Percentiles rank a stretch among this genome's conserved stretches.
These are phyloP conservation scores for Podospora anserina DNA, from an alignment of 495 filamentous ascomycete genomes.

Conservation along the genomic window DNA sequence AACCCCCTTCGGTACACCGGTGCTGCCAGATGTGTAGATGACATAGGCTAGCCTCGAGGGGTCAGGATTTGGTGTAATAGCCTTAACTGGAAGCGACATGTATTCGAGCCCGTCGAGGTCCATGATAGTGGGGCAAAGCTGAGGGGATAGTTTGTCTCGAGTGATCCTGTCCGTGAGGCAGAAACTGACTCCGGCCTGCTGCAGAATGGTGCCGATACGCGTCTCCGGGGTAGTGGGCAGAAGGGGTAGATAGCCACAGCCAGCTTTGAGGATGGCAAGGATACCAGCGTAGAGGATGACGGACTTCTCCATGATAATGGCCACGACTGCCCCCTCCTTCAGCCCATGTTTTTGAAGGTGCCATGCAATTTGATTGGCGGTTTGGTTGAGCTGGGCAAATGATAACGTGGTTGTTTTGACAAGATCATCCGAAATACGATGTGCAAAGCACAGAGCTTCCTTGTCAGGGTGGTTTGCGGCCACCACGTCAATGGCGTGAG, in stretches of 20 bases:
- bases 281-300: constrained; percentile 64
- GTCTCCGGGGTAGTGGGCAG: constrained; percentile 59
- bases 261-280: constrained; percentile 66
- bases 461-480: constrained; percentile 47
- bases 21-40: constrained; percentile 65
- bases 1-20: constrained; percentile 66
- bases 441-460: constrained; percentile 59
- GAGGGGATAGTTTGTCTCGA: constrained; percentile 16
- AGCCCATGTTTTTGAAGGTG: constrained; percentile 48
- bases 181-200: constrained; percentile 46
- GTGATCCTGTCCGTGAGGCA: constrained; percentile 44
- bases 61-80: constrained; percentile 32
- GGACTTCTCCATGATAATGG: constrained; percentile 69
- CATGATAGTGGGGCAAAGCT: constrained; percentile 32
- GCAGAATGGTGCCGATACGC: constrained; percentile 53
- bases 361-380: constrained; percentile 63
- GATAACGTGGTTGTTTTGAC: constrained; percentile 45
- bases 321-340: constrained; percentile 53
- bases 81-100: constrained; percentile 23
- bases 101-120: constrained; percentile 35
- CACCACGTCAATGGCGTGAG: constrained; percentile 52
- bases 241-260: constrained; percentile 71
- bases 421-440: constrained; percentile 35
- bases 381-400: constrained; percentile 59
- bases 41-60: constrained; percentile 51